Evolutionary conservation across 208 protist species (phyloP).

Genomic region (Trichomonas tenax): DNA sequence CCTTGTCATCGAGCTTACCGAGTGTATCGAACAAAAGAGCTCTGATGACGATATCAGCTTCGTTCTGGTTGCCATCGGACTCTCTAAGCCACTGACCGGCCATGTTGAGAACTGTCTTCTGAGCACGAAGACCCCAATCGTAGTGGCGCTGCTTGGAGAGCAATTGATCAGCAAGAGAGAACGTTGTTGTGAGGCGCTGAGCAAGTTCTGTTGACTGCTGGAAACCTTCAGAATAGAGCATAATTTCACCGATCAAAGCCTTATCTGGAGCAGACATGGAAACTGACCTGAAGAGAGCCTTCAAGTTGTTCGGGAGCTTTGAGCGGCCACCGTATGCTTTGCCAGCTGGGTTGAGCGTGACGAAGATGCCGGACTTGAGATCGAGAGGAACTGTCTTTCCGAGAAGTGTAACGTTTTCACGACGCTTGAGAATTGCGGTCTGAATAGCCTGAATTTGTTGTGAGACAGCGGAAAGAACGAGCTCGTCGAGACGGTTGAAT

Average conservation of each 20-base stretch:
- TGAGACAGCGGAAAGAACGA: conserved; percentile 88
- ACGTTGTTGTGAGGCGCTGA: conserved; percentile 75
- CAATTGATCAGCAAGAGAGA: conserved; percentile 71
- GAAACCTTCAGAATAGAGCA: conserved; percentile 88
- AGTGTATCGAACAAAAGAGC: conserved; percentile 86
- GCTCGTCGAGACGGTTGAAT: conserved; percentile 92
- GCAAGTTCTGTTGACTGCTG: conserved; percentile 70
- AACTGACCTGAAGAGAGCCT: conserved; percentile 88
- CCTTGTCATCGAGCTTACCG: conserved; percentile 85
- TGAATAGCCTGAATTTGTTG: conserved; percentile 97
- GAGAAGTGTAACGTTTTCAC: conserved; percentile 62
- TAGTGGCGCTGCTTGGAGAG: conserved; percentile 88
- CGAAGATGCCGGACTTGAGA: conserved; percentile 86
- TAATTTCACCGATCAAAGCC: conserved; percentile 86
- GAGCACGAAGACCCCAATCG: conserved; percentile 88
- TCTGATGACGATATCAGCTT: conserved; percentile 79
- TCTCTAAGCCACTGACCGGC: not conserved
- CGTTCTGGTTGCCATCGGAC: not conserved
- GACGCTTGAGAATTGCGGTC: conserved; percentile 68
- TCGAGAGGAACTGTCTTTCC: conserved; percentile 53
- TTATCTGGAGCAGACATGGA: conserved; percentile 89
- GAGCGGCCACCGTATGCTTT: conserved; percentile 90
- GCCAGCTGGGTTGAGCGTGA: conserved; percentile 89
- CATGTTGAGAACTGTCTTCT: conserved; percentile 74
- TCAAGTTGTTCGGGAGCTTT: conserved; percentile 94